phyloP scores from a whole-genome alignment of 2,329 filamentous ascomycete genomes.

The Verticillium nonalfalfae region DNA sequence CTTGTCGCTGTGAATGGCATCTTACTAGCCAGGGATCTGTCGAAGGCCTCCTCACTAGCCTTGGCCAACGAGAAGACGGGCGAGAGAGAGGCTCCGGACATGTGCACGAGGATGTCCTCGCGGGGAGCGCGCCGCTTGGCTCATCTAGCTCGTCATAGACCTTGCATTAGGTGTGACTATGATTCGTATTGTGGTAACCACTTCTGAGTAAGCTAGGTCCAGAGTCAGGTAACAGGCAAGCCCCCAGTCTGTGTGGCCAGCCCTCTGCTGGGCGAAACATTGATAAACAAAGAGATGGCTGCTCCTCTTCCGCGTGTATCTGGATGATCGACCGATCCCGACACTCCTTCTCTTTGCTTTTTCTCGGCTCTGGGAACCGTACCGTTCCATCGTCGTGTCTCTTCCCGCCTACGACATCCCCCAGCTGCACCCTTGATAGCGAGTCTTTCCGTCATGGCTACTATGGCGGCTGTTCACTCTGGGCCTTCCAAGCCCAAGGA shows the following conservation, averaged over 20 bases:
- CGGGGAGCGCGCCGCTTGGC: not conserved
- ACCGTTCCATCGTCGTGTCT: not conserved
- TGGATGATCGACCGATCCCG: not conserved
- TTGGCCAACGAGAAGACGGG: too few species aligned
- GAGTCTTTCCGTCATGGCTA: not conserved
- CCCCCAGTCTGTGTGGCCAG: not conserved
- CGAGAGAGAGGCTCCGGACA: too few species aligned
- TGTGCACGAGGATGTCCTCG: too few species aligned
- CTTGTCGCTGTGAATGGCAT: not conserved
- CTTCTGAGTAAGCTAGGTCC: not conserved
- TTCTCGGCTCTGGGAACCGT: not conserved
- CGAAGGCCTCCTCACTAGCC: not conserved
- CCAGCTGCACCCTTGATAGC: not conserved
- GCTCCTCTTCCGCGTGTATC: not conserved
- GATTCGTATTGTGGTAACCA: not conserved
- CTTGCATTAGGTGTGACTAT: not conserved
- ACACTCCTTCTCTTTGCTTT: not conserved
- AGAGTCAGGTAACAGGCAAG: not conserved
- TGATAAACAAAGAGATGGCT: not conserved
- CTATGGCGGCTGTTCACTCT: not conserved
- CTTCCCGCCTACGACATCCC: not conserved
- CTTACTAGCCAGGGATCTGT: not conserved
- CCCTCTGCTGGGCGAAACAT: not conserved
- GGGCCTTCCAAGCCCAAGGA: constrained; percentile 16
- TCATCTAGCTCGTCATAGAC: not conserved